Evolutionary conservation across 176 grass and related monocot species (phyloP), one percentile per base, ranked within the genome.

Genomic region (Avena eriantha): DNA sequence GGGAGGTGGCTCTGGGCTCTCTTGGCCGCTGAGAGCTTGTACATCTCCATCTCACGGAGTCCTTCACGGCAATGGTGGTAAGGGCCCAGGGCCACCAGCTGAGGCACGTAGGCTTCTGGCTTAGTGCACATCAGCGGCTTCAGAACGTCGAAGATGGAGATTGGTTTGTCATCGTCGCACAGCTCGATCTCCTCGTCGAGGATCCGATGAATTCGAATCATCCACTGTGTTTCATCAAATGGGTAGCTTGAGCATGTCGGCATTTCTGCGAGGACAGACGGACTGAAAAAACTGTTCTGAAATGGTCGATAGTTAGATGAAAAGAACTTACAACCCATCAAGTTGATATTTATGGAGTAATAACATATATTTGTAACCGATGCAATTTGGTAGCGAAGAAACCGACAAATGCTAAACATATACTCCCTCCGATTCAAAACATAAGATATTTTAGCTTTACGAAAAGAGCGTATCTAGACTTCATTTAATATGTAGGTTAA

Each of bases 61-160:
- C 91, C 93, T 29, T 98, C 69, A 0, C 82, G 81, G 1, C 83
- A 78, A 86, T 92, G 91, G 91, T 98, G 96, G 90, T 95, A 98
- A 26, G 93, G 96, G 0, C 93, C 93, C 14, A 98, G 24, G 2
- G 96, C 84, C 10, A 95, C 55, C 35, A 88, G 11, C 73, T 98
- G 92, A 19, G 96, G 96, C 8, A 91, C 70, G 26, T 98, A 98
- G 0, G 88, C 77, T 61, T 98, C 93, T 1, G 96, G 96, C 69
- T 91, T 95, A 8, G 48, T 86, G 8, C 10, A 16, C 43, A 92
- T 17, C 1, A 95, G 24, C 64, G 90, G 49, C 78, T 94, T 98
- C 2, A 92, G 93, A 18, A 98, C 93, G 8, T 92, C 88, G 16
- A 88, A 94, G 26, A 94, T 87, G 49, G 92, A 91, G 64, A 95